These are phyloP conservation scores for Gracilaria gracilis DNA, from an alignment of 23 red algal genomes.

Conservation along the genomic window DNA sequence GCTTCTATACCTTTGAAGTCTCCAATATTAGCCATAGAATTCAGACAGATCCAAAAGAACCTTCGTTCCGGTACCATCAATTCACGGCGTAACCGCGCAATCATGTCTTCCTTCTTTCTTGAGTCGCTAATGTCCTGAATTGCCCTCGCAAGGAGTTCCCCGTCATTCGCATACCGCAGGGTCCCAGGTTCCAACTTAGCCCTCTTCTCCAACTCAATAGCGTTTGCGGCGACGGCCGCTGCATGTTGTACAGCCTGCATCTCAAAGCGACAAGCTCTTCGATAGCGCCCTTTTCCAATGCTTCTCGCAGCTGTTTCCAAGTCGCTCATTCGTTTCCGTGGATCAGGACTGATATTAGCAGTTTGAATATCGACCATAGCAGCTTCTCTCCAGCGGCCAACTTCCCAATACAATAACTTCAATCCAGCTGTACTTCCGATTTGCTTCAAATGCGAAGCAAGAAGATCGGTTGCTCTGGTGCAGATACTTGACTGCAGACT, in stretches of 20 bases:
- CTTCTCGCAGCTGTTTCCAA: conserved; percentile 27
- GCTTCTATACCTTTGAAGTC: conserved; percentile 59
- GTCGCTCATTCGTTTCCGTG: conserved; percentile 36
- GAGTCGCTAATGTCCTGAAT: conserved; percentile 32
- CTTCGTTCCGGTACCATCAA: conserved; percentile 68
- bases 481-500: conserved; percentile 32
- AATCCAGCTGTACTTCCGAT: conserved; percentile 52
- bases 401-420: conserved; percentile 46
- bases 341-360: conserved; percentile 31
- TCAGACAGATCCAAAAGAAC: conserved; percentile 66
- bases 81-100: conserved; percentile 44
- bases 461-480: conserved; percentile 58
- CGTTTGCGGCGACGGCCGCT: conserved; percentile 10
- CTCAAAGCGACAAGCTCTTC: conserved; percentile 47
- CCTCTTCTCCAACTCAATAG: conserved; percentile 59
- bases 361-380: conserved; percentile 46
- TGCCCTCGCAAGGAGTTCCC: conserved; percentile 38
- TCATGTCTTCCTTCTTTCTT: conserved; percentile 3
- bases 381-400: conserved; percentile 69
- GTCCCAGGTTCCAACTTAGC: conserved; percentile 27
- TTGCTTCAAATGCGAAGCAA: conserved; percentile 47
- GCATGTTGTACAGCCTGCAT: conserved; percentile 66
- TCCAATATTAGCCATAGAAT: conserved; percentile 60
- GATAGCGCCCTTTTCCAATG: conserved; percentile 29
- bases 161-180: conserved; percentile 47